Conservation (phyloP, 257 asterid species). For the Anisodus acutangulus region DNA sequence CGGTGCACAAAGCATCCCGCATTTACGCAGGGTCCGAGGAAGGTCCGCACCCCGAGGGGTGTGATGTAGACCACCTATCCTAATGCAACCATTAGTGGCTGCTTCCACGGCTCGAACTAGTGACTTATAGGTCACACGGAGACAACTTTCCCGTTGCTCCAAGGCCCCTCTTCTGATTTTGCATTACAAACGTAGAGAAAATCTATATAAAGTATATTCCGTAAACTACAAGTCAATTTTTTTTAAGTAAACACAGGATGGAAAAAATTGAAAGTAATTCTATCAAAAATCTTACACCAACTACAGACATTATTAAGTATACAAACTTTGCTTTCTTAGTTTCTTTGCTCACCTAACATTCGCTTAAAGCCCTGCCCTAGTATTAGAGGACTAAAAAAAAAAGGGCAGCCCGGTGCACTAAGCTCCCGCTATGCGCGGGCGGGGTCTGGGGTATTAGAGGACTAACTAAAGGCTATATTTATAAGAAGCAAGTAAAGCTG, state of each 20-base stretch:
- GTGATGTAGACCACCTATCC: too few relatives aligned
- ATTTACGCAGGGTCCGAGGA: too few relatives aligned
- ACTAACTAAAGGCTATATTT: background rate
- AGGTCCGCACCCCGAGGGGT: too few relatives aligned
- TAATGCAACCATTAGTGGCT: too few relatives aligned
- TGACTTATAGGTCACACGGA: too few relatives aligned
- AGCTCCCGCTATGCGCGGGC: too few relatives aligned
- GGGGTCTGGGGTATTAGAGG: background rate
- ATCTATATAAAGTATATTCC: background rate
- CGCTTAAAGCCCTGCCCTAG: background rate
- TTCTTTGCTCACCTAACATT: background rate
- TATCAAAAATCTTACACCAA: conserved; percentile 14
- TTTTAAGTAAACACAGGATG: background rate
- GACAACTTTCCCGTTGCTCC: too few relatives aligned
- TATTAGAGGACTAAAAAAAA: background rate
- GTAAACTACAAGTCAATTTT: background rate
- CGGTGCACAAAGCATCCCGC: too few relatives aligned
- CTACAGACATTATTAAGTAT: background rate
- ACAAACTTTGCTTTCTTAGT: background rate
- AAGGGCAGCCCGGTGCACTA: too few relatives aligned
- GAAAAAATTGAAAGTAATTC: conserved; percentile 19
- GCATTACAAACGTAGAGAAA: background rate
- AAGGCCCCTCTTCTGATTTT: background rate
- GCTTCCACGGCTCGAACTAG: too few relatives aligned
- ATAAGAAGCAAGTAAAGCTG: background rate